Evolutionary conservation across 1,284 basidiomycete species (phyloP).

Genomic region (Trametes polyzona): DNA sequence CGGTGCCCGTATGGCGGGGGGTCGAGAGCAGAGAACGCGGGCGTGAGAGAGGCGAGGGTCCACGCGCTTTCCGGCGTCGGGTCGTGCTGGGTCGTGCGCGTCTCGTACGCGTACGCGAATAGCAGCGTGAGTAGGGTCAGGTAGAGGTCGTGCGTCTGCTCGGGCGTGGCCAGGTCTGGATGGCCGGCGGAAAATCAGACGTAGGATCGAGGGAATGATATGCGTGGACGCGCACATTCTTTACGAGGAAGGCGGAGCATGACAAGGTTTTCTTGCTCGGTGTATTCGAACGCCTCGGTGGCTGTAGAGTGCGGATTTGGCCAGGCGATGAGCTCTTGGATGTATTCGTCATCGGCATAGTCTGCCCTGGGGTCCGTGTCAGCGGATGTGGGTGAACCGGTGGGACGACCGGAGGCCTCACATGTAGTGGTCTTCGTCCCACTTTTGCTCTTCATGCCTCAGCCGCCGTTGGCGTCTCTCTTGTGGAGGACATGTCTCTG

Average conservation of each 20-base stretch:
- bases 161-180: conserved; percentile 60
- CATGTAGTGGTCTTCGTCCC: conserved; percentile 84
- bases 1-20: conserved; percentile 54
- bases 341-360: conserved; percentile 73
- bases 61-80: conserved; percentile 83
- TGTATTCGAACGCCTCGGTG: conserved; percentile 52
- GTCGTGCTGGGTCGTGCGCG: conserved; percentile 72
- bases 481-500: conserved; percentile 49
- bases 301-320: conserved; percentile 50
- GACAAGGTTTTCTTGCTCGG: conserved; percentile 67
- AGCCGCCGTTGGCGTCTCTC: conserved; percentile 56
- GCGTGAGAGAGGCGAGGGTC: conserved; percentile 72
- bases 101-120: conserved; percentile 78
- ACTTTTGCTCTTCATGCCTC: conserved; percentile 70
- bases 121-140: conserved; percentile 69
- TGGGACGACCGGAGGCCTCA: conserved; percentile 33
- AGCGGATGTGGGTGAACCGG: conserved; percentile 1
- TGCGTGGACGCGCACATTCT: conserved; percentile 62
- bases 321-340: conserved; percentile 71
- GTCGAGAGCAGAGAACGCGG: conserved; percentile 79
- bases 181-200: conserved; percentile 7
- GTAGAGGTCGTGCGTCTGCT: conserved; percentile 64
- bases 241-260: conserved; percentile 74
- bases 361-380: conserved; percentile 60
- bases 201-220: background rate